phyloP scores from a whole-genome alignment of 1,284 basidiomycete species.

The Ganoderma leucocontextum region DNA sequence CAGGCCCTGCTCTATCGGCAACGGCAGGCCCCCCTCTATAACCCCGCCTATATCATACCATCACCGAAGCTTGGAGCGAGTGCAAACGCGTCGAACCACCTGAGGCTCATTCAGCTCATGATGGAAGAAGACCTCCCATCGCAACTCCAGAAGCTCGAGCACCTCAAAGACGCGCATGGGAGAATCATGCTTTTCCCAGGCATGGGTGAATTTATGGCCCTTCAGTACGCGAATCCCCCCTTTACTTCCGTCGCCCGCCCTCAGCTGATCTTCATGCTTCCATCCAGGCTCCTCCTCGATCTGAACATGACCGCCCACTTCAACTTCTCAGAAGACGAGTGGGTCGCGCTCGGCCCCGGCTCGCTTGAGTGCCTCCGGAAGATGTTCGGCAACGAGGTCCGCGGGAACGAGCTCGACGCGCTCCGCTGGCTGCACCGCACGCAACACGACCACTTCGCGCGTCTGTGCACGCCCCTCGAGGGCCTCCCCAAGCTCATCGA shows the following conservation, averaged over 20 bases:
- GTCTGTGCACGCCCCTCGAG: slow-evolving; percentile 41
- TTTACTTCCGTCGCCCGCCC: neutral
- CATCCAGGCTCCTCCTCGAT: slow-evolving; percentile 49
- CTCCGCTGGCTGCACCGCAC: slow-evolving; percentile 48
- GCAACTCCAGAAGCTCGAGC: slow-evolving; percentile 40
- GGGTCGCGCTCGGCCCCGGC: slow-evolving; percentile 52
- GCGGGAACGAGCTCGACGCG: slow-evolving; percentile 45
- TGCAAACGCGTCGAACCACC: slow-evolving; percentile 43
- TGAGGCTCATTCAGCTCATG: slow-evolving; percentile 49
- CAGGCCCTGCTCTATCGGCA: slow-evolving; percentile 40
- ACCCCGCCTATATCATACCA: slow-evolving; percentile 50
- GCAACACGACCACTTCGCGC: slow-evolving; percentile 48
- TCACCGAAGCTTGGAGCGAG: slow-evolving; percentile 47
- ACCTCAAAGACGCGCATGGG: slow-evolving; percentile 49
- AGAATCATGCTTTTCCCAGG: slow-evolving; percentile 46
- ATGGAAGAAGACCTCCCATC: slow-evolving; percentile 47
- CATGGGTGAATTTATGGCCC: slow-evolving; percentile 50
- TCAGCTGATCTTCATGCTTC: slow-evolving; percentile 13
- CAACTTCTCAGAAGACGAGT: slow-evolving; percentile 50
- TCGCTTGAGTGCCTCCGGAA: slow-evolving; percentile 48
- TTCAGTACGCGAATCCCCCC: slow-evolving; percentile 45
- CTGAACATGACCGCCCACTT: slow-evolving; percentile 52
- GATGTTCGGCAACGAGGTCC: slow-evolving; percentile 48
- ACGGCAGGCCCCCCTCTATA: slow-evolving; percentile 42
- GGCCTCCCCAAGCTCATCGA: slow-evolving; percentile 41